phyloP scores from a whole-genome alignment of 148 eudicot species.

The Silene conica region DNA sequence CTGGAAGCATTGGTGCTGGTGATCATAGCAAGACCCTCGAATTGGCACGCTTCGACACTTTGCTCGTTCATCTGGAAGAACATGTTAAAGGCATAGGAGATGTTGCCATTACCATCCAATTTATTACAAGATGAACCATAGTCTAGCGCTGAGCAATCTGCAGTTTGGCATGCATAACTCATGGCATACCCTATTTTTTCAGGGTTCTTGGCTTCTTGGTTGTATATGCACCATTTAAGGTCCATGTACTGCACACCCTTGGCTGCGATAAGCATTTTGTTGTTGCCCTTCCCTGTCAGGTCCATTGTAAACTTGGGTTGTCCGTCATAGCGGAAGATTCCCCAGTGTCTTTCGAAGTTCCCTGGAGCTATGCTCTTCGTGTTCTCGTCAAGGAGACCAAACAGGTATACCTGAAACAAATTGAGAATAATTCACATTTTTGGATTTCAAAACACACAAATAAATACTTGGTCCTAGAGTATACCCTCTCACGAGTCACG shows the following conservation, averaged over 20 bases:
- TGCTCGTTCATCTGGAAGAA: slow-evolving; percentile 61
- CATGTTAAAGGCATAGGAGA: slow-evolving; percentile 64
- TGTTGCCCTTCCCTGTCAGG: slow-evolving; percentile 31
- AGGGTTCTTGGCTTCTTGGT: slow-evolving; percentile 15
- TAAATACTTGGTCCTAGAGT: no score
- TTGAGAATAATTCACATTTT: no score
- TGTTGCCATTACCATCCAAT: slow-evolving; percentile 20
- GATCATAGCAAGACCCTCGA: slow-evolving; percentile 50
- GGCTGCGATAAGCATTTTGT: slow-evolving; percentile 36
- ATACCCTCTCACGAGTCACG: no score
- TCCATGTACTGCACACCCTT: slow-evolving; percentile 48
- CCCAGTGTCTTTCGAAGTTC: slow-evolving; percentile 57
- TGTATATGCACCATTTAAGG: slow-evolving; percentile 47
- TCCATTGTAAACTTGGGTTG: slow-evolving; percentile 47
- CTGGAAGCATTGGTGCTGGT: slow-evolving; percentile 30
- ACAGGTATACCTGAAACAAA: slow-evolving; percentile 40
- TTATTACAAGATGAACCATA: slow-evolving; percentile 38
- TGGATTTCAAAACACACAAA: no score
- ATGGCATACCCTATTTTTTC: slow-evolving; percentile 16
- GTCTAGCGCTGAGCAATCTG: slow-evolving; percentile 48
- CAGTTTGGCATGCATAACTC: slow-evolving; percentile 39
- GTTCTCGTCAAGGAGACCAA: slow-evolving; percentile 51
- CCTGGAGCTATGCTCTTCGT: slow-evolving; percentile 57
- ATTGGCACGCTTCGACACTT: slow-evolving; percentile 49
- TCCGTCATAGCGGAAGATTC: slow-evolving; percentile 52